Evolutionary conservation across 2,329 filamentous ascomycete genomes (phyloP).

Genomic region (Colletotrichum coccodes): DNA sequence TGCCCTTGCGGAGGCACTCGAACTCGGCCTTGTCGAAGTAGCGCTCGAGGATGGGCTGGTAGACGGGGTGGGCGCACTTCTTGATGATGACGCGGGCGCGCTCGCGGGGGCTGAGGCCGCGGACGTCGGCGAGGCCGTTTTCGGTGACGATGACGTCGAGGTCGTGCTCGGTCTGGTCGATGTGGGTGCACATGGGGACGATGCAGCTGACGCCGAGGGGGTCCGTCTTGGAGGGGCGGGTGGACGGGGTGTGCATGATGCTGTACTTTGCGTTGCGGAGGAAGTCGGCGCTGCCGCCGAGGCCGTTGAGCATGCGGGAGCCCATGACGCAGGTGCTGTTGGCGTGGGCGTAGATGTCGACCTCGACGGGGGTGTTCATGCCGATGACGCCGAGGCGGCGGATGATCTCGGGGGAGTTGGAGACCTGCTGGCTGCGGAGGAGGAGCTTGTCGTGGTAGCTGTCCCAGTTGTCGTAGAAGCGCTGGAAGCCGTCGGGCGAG

Average conservation of each 20-base stretch:
- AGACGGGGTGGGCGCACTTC: conserved; percentile 87
- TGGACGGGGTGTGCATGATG: conserved; percentile 93
- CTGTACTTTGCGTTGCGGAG: conserved; percentile 82
- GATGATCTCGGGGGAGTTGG: conserved; percentile 92
- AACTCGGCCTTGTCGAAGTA: conserved; percentile 89
- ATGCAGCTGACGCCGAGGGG: conserved; percentile 86
- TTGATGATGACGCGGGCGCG: conserved; percentile 86
- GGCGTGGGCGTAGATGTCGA: conserved; percentile 94
- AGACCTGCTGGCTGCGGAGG: conserved; percentile 87
- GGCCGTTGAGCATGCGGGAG: conserved; percentile 85
- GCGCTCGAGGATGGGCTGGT: conserved; percentile 81
- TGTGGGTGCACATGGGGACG: conserved; percentile 92
- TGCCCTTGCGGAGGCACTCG: conserved; percentile 86
- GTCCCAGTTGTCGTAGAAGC: conserved; percentile 90
- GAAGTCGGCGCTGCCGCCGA: conserved; percentile 86
- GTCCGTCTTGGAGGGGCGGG: conserved; percentile 83
- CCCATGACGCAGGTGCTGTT: conserved; percentile 93
- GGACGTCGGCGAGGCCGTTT: conserved; percentile 84
- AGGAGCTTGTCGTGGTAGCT: conserved; percentile 83
- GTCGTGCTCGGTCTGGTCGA: conserved; percentile 94
- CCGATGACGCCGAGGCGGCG: conserved; percentile 86
- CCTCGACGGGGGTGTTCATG: conserved; percentile 95
- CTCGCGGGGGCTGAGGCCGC: conserved; percentile 82
- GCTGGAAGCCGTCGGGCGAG: conserved; percentile 89
- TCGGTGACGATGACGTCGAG: conserved; percentile 86